Base-by-base conservation (phyloP, 495 filamentous ascomycete species). In the Astrothelium macrocarpum region DNA sequence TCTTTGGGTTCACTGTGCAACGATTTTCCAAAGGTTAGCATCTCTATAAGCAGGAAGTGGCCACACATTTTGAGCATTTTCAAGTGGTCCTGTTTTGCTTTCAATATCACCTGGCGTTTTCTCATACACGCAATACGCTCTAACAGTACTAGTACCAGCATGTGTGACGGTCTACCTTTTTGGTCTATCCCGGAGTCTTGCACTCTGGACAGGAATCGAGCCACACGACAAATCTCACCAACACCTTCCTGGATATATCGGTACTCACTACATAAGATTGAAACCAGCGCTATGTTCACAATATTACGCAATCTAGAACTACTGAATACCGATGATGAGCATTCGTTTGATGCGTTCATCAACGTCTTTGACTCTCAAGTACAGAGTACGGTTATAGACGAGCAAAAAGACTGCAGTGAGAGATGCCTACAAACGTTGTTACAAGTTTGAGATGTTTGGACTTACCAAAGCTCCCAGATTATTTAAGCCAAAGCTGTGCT, bases 311-410 rank as follows among this genome's bases (percentile, higher is more conserved):
- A 56, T 29, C 20, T 56, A 25, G 49, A 56, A 29, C 25, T 56
- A 5, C n/a, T 29, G 23, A 9, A 56, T 29, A 28, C 49, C 49
- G 25, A 9, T 16, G 49, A 56, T 29, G 49, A 56, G 49, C 49
- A 20, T 29, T 56, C 49, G 26, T 56, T 56, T 16, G 49, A 56
- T 56, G 49, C 49, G 9, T 56, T 56, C 25, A 56, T 29, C 20
- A 56, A 56, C 29, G 49, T 56, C 49, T 56, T 56, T 16, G 49
- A 56, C 29, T 56, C 49, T 9, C 49, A 56, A 29, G 25, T 56
- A 7, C 9, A 28, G 23, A 56, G 16, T 16, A 16, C 25, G 9
- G 49, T 29, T 26, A 26, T 56, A 5, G 23, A 56, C 5, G 49
- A 56, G 7, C 49, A 56, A 2, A 26, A 29, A 29, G 49, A 56